Base-by-base conservation (phyloP, 1,284 basidiomycete species). In the Pseudozyma hubeiensis region DNA sequence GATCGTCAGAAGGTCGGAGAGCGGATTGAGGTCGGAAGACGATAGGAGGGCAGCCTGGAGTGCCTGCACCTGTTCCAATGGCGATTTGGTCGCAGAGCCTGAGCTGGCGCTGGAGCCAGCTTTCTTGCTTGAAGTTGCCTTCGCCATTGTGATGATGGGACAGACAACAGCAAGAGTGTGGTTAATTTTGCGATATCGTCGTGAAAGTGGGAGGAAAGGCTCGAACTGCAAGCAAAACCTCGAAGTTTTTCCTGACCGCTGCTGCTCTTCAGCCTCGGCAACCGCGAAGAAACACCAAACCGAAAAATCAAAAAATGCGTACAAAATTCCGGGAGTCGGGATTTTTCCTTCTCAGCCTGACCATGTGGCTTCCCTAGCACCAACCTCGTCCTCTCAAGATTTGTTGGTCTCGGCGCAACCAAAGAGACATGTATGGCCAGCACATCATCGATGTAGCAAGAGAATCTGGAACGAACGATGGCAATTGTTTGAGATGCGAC, bases 1-100 rank as follows among this genome's bases (percentile, higher is more conserved):
- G 43, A 81, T 55, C 11, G 64, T 34, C 31, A 79, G 65, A 31
- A 81, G 71, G 45, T 81, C 75, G 11, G 70, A 61, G 35, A 81
- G 60, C 5, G 80, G 80, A 48, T 81, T 81, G 51, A 81, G 73
- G 51, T 81, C 79, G 10, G 79, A 66, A 1, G 75, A 79, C 2
- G 67, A 64, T 7, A 77, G 58, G 31, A 81, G 73, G 16, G 64
- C 57, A 16, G 48, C 41, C 37, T 80, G 77, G 6, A 80, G 50
- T 7, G 66, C 53, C 16, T 64, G 56, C 13, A 77, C 67, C 44
- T 66, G 58, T 31, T 64, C 55, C 45, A 74, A 17, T 5, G 52
- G 52, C 1, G 64, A 50, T 10, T 43, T n/a, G 11, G 51, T 34
- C n/a, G 40, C 37, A 7, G 34, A 49, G 46, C 13, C 19, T 0